These are phyloP conservation scores for Castanopsis chinensis DNA, from an alignment of 306 rosid genomes.

Conservation along the genomic window DNA sequence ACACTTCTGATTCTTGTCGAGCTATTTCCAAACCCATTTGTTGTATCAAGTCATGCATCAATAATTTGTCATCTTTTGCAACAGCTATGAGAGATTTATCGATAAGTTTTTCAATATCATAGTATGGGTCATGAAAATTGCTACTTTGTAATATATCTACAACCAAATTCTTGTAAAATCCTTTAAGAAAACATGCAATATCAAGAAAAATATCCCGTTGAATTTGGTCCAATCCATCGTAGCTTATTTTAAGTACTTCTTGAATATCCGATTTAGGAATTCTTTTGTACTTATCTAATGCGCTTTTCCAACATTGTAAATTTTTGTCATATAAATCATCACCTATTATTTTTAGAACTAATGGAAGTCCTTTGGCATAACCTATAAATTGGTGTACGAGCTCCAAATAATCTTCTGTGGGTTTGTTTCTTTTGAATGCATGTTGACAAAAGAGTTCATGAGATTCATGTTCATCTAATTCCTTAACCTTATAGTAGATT, in stretches of 20 bases:
- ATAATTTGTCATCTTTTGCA: not conserved
- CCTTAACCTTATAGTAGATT: too few relatives aligned
- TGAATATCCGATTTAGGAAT: constrained; percentile 9
- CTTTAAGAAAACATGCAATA: constrained; percentile 44
- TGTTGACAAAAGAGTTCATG: constrained; percentile 22
- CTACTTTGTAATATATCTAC: constrained; percentile 3
- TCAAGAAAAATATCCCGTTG: constrained; percentile 28
- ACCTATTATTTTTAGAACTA: constrained; percentile 29
- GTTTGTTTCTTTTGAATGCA: constrained; percentile 17
- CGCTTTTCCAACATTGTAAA: constrained; percentile 10
- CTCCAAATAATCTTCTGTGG: constrained; percentile 14
- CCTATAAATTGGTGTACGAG: constrained; percentile 12
- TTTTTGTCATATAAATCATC: constrained; percentile 4
- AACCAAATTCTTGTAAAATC: not conserved
- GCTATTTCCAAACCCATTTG: constrained; percentile 39
- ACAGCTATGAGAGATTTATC: constrained; percentile 24
- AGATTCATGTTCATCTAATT: not conserved
- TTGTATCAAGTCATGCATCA: constrained; percentile 44
- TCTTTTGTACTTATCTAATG: constrained; percentile 13
- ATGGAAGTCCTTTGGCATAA: constrained; percentile 37
- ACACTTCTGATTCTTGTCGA: constrained; percentile 20
- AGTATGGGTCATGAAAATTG: not conserved
- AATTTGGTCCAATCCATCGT: constrained; percentile 14
- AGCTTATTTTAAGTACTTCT: constrained; percentile 21
- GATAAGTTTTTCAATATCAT: constrained; percentile 18